Evolutionary conservation across 768 basidiomycete species (phyloP), one percentile per base, ranked within the genome.

Genomic region (Pleurotus tuber-regium): DNA sequence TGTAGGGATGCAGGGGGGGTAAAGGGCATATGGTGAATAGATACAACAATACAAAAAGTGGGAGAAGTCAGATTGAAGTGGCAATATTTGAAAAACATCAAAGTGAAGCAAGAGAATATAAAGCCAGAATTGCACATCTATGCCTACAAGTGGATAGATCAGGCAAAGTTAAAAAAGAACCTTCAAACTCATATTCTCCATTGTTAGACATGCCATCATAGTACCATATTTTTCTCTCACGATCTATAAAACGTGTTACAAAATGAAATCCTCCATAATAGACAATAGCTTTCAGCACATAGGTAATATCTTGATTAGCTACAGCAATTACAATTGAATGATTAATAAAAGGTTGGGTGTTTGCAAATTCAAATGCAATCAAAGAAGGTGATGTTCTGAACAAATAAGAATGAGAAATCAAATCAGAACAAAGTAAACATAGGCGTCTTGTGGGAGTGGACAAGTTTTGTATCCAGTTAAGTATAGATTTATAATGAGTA

Each of bases 191-290:
- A 19, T 6, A n/a, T n/a, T n/a, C n/a, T 14, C 53, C 29, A 8
- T 43, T 41, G 41, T 43, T 58, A 19, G 46, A 24, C 26, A 61
- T 60, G 4, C 62, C 61, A 54, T 63, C 62, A 59, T 64, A 49
- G 51, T 36, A 55, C 59, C 62, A 64, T n/a, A 64, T 28, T n/a
- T 50, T 25, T 12, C 52, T 50, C 25, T 53, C 30, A 12, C 23
- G 3, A 12, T 24, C 51, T 23, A 63, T 51, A 12, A 59, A 36
- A 14, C 51, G 43, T 25, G 54, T 29, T 19, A 56, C 54, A 35
- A 61, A 64, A 47, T 64, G 63, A 35, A 28, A 18, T 28, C 49
- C 35, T 14, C 54, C 57, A 60, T 48, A 50, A 33, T 63, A 63
- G 11, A 64, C 52, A 25, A 61, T 40, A 24, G 60, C 55, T 18